Base-by-base conservation (phyloP, 305 asterid species). In the Solanum hybrid region DNA sequence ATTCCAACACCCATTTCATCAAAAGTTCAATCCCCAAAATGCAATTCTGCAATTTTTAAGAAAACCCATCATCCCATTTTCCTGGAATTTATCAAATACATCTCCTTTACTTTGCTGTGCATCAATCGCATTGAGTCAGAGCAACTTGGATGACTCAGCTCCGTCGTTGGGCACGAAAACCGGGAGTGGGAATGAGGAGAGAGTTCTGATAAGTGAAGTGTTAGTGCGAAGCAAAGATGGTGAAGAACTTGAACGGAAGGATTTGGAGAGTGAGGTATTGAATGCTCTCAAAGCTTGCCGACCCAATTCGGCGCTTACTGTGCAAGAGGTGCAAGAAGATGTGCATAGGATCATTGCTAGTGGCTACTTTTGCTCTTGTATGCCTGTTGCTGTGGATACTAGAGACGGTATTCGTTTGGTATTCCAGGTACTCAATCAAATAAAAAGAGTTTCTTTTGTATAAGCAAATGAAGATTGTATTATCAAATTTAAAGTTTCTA, bases 331-430 rank as follows among this genome's bases (percentile, higher is more conserved):
- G 90, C 99, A 97, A 91, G 99, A 97, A 79, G 99, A 96, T 89
- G 99, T 97, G 77, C 99, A 94, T 91, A 91, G 98, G 93, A 95
- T 97, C 66, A 92, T 97, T 79, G 96, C 95, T 87, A 96, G 98
- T 90, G 99, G 99, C 1, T 96, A 96, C 90, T 97, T 97, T 91
- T 94, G 92, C 90, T 97, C 99, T 29, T 97, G 99, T 88, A 94
- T 95, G 96, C 99, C 99, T 0, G 98, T 97, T 4, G 99, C 99
- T 1, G 98, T 95, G 15, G 99, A 97, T 90, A 96, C 99, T 22
- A 95, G 98, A 64, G 99, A 97, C 86, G 99, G 99, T 85, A 96
- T 97, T 90, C 94, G 96, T 73, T 92, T 97, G 94, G 93, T 95
- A 89, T 97, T 95, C 91, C 97, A 97, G 99, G 99, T 96, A 94